Percentiles rank a stretch among this genome's conserved stretches.
Conservation (phyloP, 2,329 filamentous ascomycete species). For the Aspergillus texensis region DNA sequence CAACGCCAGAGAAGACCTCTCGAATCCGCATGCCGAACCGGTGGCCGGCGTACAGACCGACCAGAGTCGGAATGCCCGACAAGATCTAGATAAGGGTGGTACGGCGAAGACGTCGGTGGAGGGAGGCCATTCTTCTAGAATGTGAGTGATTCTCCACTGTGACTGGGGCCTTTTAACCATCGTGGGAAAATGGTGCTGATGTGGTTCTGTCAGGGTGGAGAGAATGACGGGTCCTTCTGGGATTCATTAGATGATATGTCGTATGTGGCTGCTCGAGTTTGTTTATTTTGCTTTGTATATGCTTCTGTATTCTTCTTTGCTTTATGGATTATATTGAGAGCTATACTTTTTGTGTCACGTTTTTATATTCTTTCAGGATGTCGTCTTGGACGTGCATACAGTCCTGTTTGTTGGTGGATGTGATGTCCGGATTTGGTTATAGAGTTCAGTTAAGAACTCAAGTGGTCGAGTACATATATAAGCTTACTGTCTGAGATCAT, state of each 20-base stretch:
- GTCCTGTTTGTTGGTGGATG: no score
- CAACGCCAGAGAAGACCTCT: constrained; percentile 3
- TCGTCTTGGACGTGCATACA: no score
- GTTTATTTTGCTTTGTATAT: not conserved
- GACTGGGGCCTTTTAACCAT: not conserved
- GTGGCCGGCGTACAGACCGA: constrained; percentile 1
- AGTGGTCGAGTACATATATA: no score
- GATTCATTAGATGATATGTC: not conserved
- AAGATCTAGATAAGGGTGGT: constrained; percentile 2
- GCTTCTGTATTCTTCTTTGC: not conserved
- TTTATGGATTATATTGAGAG: no score
- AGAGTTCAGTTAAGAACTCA: no score
- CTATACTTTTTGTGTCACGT: no score
- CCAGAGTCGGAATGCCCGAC: not conserved
- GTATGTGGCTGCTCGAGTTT: not conserved
- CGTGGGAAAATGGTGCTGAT: not conserved
- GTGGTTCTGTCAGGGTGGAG: not conserved
- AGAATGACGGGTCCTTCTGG: not conserved
- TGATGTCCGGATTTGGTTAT: no score
- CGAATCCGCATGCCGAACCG: not conserved
- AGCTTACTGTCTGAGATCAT: no score
- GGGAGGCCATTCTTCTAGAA: not conserved
- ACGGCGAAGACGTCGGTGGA: constrained; percentile 1
- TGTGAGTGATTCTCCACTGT: not conserved
- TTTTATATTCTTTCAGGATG: no score